These are phyloP conservation scores for Hibiscus trionum DNA, from an alignment of 345 rosid genomes.

Conservation along the genomic window DNA sequence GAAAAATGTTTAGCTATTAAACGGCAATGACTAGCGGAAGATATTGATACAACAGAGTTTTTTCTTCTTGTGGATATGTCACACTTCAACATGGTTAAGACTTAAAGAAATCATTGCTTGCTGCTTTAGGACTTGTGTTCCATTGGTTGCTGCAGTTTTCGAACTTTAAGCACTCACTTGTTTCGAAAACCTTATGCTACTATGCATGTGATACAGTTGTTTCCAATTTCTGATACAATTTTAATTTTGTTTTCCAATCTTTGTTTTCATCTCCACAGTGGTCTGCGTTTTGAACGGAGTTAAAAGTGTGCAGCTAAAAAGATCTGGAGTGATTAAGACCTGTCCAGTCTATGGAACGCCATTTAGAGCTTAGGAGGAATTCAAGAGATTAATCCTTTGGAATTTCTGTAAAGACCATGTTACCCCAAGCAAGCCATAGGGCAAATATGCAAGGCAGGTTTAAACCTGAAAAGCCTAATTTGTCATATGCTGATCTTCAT, in stretches of 20 bases:
- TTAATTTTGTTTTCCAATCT: not conserved
- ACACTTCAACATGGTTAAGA: not conserved
- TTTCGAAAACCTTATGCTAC: not conserved
- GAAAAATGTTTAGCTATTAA: not conserved
- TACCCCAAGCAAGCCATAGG: slow-evolving; percentile 21
- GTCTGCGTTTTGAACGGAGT: slow-evolving; percentile 10
- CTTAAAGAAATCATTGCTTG: not conserved
- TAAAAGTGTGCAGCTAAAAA: slow-evolving; percentile 6
- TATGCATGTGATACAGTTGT: not conserved
- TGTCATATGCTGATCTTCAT: slow-evolving; percentile 43
- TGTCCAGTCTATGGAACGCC: slow-evolving; percentile 36
- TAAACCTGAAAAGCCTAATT: slow-evolving; percentile 32
- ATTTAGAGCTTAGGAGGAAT: slow-evolving; percentile 27
- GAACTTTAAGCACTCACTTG: not conserved
- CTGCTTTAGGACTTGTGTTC: not conserved
- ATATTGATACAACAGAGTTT: not conserved
- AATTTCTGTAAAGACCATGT: slow-evolving; percentile 20
- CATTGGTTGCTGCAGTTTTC: not conserved
- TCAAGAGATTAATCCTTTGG: slow-evolving; percentile 24
- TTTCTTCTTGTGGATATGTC: not conserved
- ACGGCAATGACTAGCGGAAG: not conserved
- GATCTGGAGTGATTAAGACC: slow-evolving; percentile 4
- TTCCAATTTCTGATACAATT: not conserved
- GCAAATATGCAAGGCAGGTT: slow-evolving; percentile 33
- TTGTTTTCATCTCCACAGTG: slow-evolving; percentile 7